Evolutionary conservation across 2,329 filamentous ascomycete species (phyloP).

Genomic region (Akanthomyces uredinophilus): DNA sequence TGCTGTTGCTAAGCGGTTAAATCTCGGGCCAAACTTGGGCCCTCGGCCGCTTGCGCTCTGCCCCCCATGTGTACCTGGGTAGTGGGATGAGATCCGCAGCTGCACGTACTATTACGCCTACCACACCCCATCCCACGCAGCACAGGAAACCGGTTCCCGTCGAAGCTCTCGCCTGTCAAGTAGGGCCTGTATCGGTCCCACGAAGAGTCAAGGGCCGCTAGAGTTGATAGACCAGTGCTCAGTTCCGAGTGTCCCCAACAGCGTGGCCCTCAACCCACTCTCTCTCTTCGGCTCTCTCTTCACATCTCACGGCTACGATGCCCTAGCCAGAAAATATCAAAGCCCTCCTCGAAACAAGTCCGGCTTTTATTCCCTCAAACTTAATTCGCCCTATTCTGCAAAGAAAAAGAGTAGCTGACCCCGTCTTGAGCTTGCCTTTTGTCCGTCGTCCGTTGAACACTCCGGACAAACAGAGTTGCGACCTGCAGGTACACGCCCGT

Average conservation of each 20-base stretch:
- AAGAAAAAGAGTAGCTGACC: not conserved
- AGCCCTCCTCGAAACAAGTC: not conserved
- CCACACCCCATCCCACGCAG: not conserved
- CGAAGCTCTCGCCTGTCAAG: not conserved
- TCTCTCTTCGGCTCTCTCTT: not conserved
- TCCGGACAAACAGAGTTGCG: not conserved
- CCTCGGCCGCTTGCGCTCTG: not conserved
- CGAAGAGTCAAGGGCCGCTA: not conserved
- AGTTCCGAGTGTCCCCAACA: not conserved
- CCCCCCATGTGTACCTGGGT: slow-evolving; percentile 2
- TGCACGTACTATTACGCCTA: slow-evolving; percentile 1
- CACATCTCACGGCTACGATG: not conserved
- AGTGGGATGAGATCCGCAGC: slow-evolving; percentile 15
- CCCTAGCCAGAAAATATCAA: slow-evolving; percentile 5
- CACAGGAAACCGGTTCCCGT: not conserved
- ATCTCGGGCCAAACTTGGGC: not conserved
- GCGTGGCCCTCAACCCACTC: not conserved
- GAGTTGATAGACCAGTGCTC: not conserved
- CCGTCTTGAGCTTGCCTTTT: not conserved
- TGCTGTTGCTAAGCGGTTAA: slow-evolving; percentile 8
- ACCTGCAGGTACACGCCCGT: not conserved
- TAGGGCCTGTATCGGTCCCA: not conserved
- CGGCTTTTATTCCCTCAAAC: not conserved
- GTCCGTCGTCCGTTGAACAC: not conserved
- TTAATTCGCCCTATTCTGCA: not conserved